A percentile compares a stretch with the other conserved stretches of the same genome.
These are phyloP conservation scores for Ceratobasidium sp. DNA, from an alignment of 1,284 basidiomycete species.

Conservation along the genomic window DNA sequence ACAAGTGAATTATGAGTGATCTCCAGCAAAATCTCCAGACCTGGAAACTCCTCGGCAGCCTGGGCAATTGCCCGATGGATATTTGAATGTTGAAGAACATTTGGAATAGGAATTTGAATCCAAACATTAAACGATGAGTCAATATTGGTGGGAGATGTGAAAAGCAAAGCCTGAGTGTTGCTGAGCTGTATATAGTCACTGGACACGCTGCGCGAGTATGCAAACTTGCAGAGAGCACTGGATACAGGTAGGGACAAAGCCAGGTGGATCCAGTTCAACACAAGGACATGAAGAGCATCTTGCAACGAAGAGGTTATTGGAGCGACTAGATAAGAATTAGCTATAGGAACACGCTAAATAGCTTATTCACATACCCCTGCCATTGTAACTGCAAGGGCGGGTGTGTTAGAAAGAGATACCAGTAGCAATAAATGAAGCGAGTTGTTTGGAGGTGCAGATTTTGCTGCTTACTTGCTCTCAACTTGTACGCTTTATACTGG, in stretches of 20 bases:
- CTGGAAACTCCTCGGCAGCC: slow-evolving; percentile 4
- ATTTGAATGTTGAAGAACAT: background rate
- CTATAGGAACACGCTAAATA: too few relatives aligned
- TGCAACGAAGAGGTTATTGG: too few relatives aligned
- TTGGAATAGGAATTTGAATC: slow-evolving; percentile 10
- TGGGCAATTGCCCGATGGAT: background rate
- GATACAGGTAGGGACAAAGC: background rate
- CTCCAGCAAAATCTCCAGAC: background rate
- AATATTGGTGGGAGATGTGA: background rate
- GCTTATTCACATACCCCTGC: too few relatives aligned
- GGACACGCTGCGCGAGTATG: background rate
- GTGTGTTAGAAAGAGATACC: too few relatives aligned
- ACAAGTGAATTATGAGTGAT: background rate
- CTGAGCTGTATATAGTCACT: slow-evolving; percentile 1
- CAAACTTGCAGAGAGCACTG: background rate
- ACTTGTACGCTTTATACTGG: too few relatives aligned
- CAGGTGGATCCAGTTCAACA: too few relatives aligned
- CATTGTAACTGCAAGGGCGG: too few relatives aligned
- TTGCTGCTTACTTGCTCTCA: too few relatives aligned
- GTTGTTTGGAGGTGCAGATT: too few relatives aligned
- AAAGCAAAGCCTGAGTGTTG: background rate
- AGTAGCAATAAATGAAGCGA: too few relatives aligned
- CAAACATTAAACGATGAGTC: background rate
- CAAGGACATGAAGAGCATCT: too few relatives aligned
- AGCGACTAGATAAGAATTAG: too few relatives aligned